Evolutionary conservation across 1,284 basidiomycete species (phyloP), one percentile per base, ranked within the genome.

Genomic region (Leucoagaricus sp.): DNA sequence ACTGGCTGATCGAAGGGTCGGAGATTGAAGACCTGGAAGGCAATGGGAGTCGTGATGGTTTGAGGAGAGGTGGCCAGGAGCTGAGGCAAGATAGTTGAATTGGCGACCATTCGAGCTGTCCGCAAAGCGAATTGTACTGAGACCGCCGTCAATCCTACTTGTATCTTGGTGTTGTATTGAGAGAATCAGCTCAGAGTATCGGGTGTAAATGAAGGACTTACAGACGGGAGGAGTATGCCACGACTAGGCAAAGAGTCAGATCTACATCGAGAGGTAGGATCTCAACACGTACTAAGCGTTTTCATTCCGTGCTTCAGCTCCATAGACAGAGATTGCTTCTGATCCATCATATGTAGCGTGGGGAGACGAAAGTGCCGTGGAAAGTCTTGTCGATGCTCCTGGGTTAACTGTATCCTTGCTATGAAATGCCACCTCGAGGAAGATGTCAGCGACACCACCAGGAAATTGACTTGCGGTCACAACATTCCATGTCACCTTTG

Each of bases 271-370:
- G 13, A 23, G 42, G 8, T 19, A 29, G n/a, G 38, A 9, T 15
- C 17, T 47, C 29, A 44, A 23, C 15, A 67, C 76, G 51, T 61
- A 85, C 83, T 75, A 85, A 8, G 75, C 77, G 45, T 80, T 80
- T 61, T 77, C 76, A 48, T 75, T 75, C 23, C 75, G 64, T 10
- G 72, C 76, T 62, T 78, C 76, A 2, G 58, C 64, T 0, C 61
- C 74, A 48, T 67, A 72, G 12, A 65, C 69, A 0, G 72, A 73
- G 3, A 77, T 66, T 3, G 70, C 74, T 6, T 61, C 52, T 0
- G 69, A 61, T 1, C 71, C 70, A 52, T 75, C 67, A 53, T 78
- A 78, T 0, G 67, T 57, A 0, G 67, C 52, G 40, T 75, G 65
- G 1, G 71, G 70, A 7, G 60, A 60, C 0, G 53, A 29, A 13